Evolutionary conservation across 176 grass and related monocot species (phyloP), one percentile per base, ranked within the genome.

Genomic region (Chloris gayana): DNA sequence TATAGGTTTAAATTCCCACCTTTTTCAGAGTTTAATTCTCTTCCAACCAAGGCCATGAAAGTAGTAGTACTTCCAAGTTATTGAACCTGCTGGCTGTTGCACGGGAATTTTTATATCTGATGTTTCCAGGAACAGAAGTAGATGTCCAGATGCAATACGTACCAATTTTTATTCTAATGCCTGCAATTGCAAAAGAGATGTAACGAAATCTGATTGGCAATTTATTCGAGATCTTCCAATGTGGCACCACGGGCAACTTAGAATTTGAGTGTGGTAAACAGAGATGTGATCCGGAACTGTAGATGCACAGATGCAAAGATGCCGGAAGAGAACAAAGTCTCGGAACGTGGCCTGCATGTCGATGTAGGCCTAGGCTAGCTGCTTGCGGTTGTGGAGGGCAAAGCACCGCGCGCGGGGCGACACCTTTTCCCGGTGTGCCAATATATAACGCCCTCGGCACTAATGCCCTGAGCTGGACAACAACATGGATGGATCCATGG

Each of bases 291-390:
- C 82, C 21, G 33, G 64, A 88, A 80, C 76, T 80, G 76, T 70
- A 64, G 33, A 75, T 53, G 51, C 31, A 30, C 31, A 30, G 3
- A 32, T 27, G 26, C 39, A 10, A 39, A 1, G 22, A 9, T 74
- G 70, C 6, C 54, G 64, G 82, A 85, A 79, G 70, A 89, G 73
- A 66, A 80, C 72, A 80, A 74, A 71, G 57, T 30, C 33, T 35
- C 5, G 47, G 87, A 89, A 81, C 87, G 77, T 89, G 82, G 77
- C 70, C 65, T 81, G 87, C 82, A 85, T 89, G 87, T 66, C 44
- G 77, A 77, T 85, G 72, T 59, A 81, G 87, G 82, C 33, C 70
- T 64, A 62, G 33, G 42, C 53, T 56, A 44, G 33, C 58, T 13
- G 54, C 42, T 65, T 76, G 82, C 68, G 77, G 77, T 65, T 49